These are phyloP conservation scores for Triticum dicoccoides DNA, from an alignment of 176 grass and related monocot genomes.

Conservation along the genomic window DNA sequence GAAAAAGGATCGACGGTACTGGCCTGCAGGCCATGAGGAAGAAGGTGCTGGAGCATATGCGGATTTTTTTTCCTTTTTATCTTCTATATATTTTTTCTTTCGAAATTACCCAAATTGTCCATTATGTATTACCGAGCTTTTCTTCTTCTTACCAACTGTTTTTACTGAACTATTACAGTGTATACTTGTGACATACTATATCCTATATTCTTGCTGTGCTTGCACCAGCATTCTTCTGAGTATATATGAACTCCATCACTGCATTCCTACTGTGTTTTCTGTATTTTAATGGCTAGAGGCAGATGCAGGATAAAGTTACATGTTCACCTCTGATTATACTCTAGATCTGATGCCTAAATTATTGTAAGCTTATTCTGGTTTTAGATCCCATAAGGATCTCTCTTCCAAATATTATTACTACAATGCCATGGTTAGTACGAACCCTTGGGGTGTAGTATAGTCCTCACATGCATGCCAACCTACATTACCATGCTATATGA, in stretches of 20 bases:
- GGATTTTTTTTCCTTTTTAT: slow-evolving; percentile 18
- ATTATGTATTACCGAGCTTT: slow-evolving; percentile 58
- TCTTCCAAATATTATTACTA: slow-evolving; percentile 8
- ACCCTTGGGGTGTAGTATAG: neutral
- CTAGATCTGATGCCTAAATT: slow-evolving; percentile 25
- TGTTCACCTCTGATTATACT: slow-evolving; percentile 12
- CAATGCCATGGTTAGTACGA: slow-evolving; percentile 13
- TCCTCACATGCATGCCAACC: slow-evolving; percentile 33
- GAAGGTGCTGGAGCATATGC: slow-evolving; percentile 34
- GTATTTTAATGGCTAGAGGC: neutral
- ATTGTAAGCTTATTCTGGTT: slow-evolving; percentile 5
- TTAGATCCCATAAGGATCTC: slow-evolving; percentile 19
- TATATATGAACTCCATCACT: slow-evolving; percentile 2
- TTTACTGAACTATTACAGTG: slow-evolving; percentile 58
- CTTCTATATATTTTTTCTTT: neutral
- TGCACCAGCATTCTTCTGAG: slow-evolving; percentile 19
- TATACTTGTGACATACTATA: slow-evolving; percentile 68
- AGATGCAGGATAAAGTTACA: neutral
- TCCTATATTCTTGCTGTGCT: slow-evolving; percentile 25
- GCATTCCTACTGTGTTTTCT: neutral
- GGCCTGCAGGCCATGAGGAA: slow-evolving; percentile 34
- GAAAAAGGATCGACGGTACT: slow-evolving; percentile 2
- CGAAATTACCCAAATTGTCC: slow-evolving; percentile 44
- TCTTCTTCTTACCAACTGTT: slow-evolving; percentile 39
- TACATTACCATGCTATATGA: neutral